Base-by-base conservation (phyloP, 306 rosid species). In the Parietaria judaica region DNA sequence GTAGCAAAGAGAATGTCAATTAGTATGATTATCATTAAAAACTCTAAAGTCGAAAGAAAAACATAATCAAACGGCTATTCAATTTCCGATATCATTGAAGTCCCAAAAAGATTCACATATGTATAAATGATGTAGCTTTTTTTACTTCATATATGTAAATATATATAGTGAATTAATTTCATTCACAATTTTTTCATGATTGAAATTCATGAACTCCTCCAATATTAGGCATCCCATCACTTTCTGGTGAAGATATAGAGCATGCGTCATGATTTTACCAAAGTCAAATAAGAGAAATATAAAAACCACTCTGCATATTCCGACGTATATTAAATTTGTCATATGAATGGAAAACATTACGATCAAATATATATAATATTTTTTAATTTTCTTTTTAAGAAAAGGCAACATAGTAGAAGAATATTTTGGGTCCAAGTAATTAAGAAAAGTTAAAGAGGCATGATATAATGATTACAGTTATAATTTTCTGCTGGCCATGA, bases 221-320 rank as follows among this genome's bases (percentile, higher is more conserved):
- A 23, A 66, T 49, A 72, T 73, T 71, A 72, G 74, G 75, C 74
- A 71, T 73, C 66, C 77, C 74, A 64, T 76, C 81, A 79, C 78
- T 70, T 74, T 79, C 83, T 47, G 60, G 23, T 56, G 64, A 65
- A 38, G 51, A 66, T 69, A 53, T 34, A 15, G n/a, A 66, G 61
- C 65, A 76, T 60, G 54, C 67, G 59, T 76, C 23, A 63, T 64
- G 74, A 56, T 51, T 66, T 54, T 39, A 61, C 66, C 11, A 46
- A 46, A 46, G 50, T 7, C 8, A 46, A 46, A 46, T 8, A 46
- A 46, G 13, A 46, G 8, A 46, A 46, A 46, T 13, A 46, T 46
- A 3, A 23, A 23, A 23, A 23, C 31, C 31, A 23, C 31, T 23
- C 31, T 23, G 31, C 31, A 23, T 23, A 23, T 23, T 23, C 31